Evolutionary conservation across 2,329 filamentous ascomycete species (phyloP).

Genomic region (Tolypocladium inflatum): DNA sequence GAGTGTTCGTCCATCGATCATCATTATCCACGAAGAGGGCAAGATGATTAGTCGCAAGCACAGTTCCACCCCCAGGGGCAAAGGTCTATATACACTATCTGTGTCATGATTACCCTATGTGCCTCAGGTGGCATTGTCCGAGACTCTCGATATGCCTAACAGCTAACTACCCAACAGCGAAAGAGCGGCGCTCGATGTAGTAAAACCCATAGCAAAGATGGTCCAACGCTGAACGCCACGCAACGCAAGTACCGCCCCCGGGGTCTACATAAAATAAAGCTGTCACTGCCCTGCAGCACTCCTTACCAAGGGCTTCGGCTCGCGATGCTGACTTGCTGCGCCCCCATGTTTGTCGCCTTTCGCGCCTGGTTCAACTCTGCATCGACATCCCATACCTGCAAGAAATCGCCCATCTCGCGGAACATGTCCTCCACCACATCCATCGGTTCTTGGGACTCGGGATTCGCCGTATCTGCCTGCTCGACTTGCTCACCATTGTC

Average conservation of each 20-base stretch:
- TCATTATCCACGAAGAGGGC: no score
- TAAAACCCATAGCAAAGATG: background rate
- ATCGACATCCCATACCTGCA: constrained; percentile 24
- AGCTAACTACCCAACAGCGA: background rate
- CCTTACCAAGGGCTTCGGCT: constrained; percentile 17
- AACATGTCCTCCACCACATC: constrained; percentile 28
- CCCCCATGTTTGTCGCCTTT: constrained; percentile 7
- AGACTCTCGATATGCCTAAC: background rate
- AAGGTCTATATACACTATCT: no score
- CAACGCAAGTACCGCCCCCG: no score
- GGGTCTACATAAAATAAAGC: background rate
- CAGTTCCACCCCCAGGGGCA: no score
- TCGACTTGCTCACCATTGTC: background rate
- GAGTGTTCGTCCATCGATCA: no score
- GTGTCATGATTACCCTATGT: background rate
- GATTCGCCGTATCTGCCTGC: background rate
- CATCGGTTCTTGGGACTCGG: constrained; percentile 19
- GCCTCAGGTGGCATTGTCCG: background rate
- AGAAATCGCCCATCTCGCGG: constrained; percentile 24
- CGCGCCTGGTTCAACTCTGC: constrained; percentile 23
- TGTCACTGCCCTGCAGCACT: background rate
- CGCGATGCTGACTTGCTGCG: constrained; percentile 1
- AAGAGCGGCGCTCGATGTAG: no score
- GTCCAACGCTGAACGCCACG: background rate
- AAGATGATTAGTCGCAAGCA: no score